Base-by-base conservation (phyloP, 495 filamentous ascomycete genomes). In the Articulospora tetracladia region DNA sequence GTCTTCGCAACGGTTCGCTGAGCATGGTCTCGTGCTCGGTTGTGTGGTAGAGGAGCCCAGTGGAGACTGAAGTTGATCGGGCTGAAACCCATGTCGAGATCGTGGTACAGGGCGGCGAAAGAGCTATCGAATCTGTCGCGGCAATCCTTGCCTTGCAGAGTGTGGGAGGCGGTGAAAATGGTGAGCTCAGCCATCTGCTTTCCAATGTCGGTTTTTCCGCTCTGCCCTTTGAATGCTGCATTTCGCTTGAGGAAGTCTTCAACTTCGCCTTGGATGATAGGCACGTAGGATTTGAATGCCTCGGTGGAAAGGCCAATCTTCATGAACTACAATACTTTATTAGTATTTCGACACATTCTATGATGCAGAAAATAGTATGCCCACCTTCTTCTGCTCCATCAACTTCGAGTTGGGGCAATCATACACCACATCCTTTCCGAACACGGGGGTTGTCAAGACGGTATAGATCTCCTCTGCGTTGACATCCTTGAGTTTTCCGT, bases 41-140 rank as follows among this genome's bases (percentile, higher is more conserved):
- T 95, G 68, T 86, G 87, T 0, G 91, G 91, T 22, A 93, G 81
- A n/a, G 91, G 91, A 26, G 86, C 86, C 90, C 89, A 92, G 63
- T 91, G 90, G 32, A 93, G 77, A 81, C 87, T 83, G 73, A 95
- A 93, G 73, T 95, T 95, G 70, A 92, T 82, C 0, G 91, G 87
- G 24, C 78, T 81, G 75, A 95, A 95, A 4, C 91, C 91, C 75
- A 86, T 86, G 67, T 95, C 91, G 22, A 95, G 82, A 68, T 93
- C 88, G 72, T 93, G 90, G 75, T 87, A 87, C 41, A 93, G 79
- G 24, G 82, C 78, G 30, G 91, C 91, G 59, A 93, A 86, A 23
- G 79, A 83, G 56, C 83, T 83, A 70, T 88, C 84, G 62, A 95
- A 85, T 71, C 85, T 84, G 68, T 83, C 80, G 68, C 91, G 89